Evolutionary conservation across 495 filamentous ascomycete species (phyloP).

Genomic region (Aspergillus bridgeri): DNA sequence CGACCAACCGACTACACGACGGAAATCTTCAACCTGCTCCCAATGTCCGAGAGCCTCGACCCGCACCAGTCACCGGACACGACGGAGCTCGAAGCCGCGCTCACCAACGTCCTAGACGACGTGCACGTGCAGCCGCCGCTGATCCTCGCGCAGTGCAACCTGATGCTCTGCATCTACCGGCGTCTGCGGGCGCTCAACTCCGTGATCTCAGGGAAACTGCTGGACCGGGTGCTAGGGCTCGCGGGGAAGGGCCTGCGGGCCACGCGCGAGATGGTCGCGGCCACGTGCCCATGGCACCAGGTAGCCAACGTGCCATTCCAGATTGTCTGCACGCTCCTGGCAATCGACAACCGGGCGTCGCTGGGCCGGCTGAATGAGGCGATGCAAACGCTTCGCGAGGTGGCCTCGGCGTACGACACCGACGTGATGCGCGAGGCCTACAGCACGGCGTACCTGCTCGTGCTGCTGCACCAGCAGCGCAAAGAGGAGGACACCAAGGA

Average conservation of each 20-base stretch:
- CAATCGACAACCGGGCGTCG: slow-evolving; percentile 48
- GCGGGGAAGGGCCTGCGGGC: slow-evolving; percentile 34
- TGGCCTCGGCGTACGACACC: slow-evolving; percentile 44
- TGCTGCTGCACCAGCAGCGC: slow-evolving; percentile 41
- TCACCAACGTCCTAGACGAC: slow-evolving; percentile 36
- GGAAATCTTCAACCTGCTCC: slow-evolving; percentile 43
- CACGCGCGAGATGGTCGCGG: slow-evolving; percentile 35
- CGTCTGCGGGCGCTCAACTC: slow-evolving; percentile 46
- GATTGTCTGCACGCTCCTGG: slow-evolving; percentile 49
- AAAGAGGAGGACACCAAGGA: slow-evolving; percentile 42
- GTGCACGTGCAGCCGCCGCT: slow-evolving; percentile 34
- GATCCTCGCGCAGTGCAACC: slow-evolving; percentile 48
- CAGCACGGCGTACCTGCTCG: slow-evolving; percentile 48
- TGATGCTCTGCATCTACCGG: slow-evolving; percentile 51
- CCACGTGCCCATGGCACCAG: slow-evolving; percentile 50
- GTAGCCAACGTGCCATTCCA: slow-evolving; percentile 55
- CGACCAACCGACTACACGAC: slow-evolving; percentile 17
- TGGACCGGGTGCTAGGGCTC: slow-evolving; percentile 36
- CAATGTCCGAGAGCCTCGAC: slow-evolving; percentile 44
- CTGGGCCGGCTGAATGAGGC: slow-evolving; percentile 45
- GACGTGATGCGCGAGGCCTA: slow-evolving; percentile 49
- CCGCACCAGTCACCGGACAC: slow-evolving; percentile 34
- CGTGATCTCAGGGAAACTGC: slow-evolving; percentile 28
- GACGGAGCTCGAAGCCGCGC: slow-evolving; percentile 35
- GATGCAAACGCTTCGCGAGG: slow-evolving; percentile 47